Base-by-base conservation (phyloP, 176 grass and related monocot genomes). In the Paspalum notatum region DNA sequence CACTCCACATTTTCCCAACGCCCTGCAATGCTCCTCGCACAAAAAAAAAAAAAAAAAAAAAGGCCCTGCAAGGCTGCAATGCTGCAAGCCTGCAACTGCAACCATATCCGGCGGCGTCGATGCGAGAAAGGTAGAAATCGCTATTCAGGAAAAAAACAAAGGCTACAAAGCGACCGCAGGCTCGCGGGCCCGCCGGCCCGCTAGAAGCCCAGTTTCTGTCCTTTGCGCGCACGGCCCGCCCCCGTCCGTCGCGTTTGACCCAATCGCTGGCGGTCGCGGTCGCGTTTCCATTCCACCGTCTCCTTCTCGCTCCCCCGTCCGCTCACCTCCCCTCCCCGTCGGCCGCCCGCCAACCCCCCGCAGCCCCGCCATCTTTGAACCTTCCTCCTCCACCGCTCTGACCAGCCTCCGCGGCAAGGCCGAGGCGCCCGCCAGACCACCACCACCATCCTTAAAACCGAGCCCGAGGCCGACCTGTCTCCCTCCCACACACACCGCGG, bases 361-460 rank as follows among this genome's bases (percentile, higher is more conserved):
- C 15, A 66, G 67, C 71, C 66, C 51, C 79, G 37, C 78, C 84
- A 46, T 87, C 78, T 75, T 87, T 86, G 84, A 86, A 79, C 84
- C 88, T 86, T 85, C 81, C 78, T 74, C 71, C 47, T 82, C 77
- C 58, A 42, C 82, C 9, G 12, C 88, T 76, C 84, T 78, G 59
- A 83, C 62, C 69, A 67, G 26, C n/a, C n/a, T n/a, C n/a, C 60
- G 70, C 21, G 13, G 71, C 78, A 44, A 45, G 42, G 42, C 20
- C 66, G 66, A 46, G 66, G 48, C 9, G 55, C 48, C 14, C 17
- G 51, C 12, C 16, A 8, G 12, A n/a, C n/a, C n/a, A n/a, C n/a
- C n/a, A n/a, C n/a, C 10, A 3, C 4, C 22, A 14, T 58, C 71
- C 76, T 40, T 75, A 84, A 72, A 84, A 21, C 61, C 61, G 42